Conservation (phyloP, 345 rosid species). For the Hibiscus syriacus region DNA sequence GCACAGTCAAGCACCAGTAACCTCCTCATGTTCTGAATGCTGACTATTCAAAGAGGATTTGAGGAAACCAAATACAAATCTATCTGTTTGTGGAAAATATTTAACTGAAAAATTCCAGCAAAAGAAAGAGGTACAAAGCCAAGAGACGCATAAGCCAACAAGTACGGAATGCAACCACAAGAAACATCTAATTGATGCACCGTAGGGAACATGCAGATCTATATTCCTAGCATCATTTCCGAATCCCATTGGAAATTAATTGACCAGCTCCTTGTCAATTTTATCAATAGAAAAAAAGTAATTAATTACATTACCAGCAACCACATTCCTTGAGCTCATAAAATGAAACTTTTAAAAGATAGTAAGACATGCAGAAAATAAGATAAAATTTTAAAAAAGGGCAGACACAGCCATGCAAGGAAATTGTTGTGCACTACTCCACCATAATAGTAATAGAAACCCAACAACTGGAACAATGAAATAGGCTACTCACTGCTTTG, state of each 20-base stretch:
- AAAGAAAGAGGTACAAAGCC: neutral
- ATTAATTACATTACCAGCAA: neutral
- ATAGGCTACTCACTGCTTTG: conserved; percentile 75
- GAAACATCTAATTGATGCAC: conserved; percentile 4
- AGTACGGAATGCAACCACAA: neutral
- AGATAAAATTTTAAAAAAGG: neutral
- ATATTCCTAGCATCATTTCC: neutral
- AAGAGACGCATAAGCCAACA: neutral
- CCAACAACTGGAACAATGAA: conserved; percentile 3
- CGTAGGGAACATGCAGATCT: neutral
- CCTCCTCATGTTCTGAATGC: neutral
- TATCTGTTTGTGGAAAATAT: neutral
- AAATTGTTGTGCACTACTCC: neutral
- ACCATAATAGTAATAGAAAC: neutral
- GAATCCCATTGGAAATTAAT: conserved; percentile 1
- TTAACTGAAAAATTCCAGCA: neutral
- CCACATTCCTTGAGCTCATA: neutral
- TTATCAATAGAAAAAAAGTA: neutral
- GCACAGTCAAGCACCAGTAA: neutral
- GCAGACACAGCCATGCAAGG: neutral
- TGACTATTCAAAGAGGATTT: neutral
- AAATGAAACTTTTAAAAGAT: neutral
- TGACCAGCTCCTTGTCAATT: neutral
- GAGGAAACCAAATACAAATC: neutral
- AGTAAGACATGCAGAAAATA: neutral